Evolutionary conservation across 2,329 filamentous ascomycete genomes (phyloP).

Genomic region (Periconia macrospinosa): DNA sequence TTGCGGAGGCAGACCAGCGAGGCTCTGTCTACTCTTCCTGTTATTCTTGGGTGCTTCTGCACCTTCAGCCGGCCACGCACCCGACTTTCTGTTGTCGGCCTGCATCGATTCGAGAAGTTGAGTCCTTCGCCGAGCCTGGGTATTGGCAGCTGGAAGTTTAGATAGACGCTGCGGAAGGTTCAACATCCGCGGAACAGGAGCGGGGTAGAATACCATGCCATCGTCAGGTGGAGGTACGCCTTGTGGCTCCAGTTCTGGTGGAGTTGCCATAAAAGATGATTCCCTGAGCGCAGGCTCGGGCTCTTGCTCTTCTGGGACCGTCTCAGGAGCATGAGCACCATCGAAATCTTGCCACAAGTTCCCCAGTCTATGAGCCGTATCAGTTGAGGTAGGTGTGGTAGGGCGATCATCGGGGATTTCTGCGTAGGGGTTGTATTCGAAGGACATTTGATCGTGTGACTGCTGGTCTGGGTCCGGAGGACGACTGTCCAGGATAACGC

Average conservation of each 20-base stretch:
- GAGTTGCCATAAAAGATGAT: conserved; percentile 48
- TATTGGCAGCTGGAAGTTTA: conserved; percentile 65
- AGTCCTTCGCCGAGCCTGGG: conserved; percentile 71
- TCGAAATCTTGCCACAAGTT: conserved; percentile 79
- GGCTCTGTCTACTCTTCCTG: conserved; percentile 41
- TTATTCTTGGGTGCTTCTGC: conserved; percentile 19
- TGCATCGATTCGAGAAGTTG: conserved; percentile 70
- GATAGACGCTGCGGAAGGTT: conserved; percentile 89
- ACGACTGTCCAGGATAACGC: conserved; percentile 11
- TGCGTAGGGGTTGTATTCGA: conserved; percentile 21
- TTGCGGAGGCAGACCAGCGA: conserved; percentile 72
- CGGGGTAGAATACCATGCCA: conserved; percentile 92
- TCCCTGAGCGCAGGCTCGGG: conserved; percentile 28
- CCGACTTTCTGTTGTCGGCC: conserved; percentile 56
- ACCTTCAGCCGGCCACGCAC: conserved; percentile 46
- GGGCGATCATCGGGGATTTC: conserved; percentile 41
- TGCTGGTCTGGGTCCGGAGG: conserved; percentile 10
- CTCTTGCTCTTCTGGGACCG: conserved; percentile 34
- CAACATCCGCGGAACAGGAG: conserved; percentile 89
- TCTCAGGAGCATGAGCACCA: conserved; percentile 71
- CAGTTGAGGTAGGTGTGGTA: conserved; percentile 57
- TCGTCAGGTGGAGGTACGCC: conserved; percentile 63
- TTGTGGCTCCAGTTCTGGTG: conserved; percentile 20
- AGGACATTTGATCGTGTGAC: conserved; percentile 6
- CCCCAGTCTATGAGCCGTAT: conserved; percentile 67